Conservation (phyloP, 108 stramenopile genomes). For the Cyclostephanos tholiformis region DNA sequence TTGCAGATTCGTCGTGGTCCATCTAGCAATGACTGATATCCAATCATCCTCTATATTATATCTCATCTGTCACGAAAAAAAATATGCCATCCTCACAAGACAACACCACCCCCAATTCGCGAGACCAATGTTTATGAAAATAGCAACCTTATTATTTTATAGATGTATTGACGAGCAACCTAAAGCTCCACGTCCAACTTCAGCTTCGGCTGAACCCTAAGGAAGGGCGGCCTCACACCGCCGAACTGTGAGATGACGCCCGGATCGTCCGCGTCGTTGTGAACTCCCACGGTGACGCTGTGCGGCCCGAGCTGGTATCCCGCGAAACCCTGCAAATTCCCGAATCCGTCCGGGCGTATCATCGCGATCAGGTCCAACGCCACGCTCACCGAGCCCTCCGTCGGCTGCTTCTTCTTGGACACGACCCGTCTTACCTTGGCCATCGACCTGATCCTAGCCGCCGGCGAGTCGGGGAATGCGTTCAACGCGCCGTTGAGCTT, state of each 20-base stretch:
- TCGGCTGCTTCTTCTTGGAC: conserved; percentile 73
- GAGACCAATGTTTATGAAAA: neutral
- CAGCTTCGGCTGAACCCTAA: conserved; percentile 87
- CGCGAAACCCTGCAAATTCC: conserved; percentile 87
- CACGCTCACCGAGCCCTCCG: conserved; percentile 63
- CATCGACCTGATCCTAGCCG: conserved; percentile 69
- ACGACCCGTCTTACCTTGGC: conserved; percentile 60
- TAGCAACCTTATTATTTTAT: neutral
- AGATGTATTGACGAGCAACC: neutral
- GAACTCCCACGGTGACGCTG: conserved; percentile 80
- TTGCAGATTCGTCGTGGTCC: too few species aligned
- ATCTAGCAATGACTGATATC: neutral
- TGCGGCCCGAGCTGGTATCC: conserved; percentile 83
- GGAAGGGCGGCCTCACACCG: conserved; percentile 83
- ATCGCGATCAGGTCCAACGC: conserved; percentile 82
- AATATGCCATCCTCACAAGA: neutral
- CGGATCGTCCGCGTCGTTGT: conserved; percentile 92
- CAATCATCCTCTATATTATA: too few species aligned
- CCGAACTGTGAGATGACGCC: conserved; percentile 82
- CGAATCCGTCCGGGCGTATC: conserved; percentile 89
- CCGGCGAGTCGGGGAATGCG: conserved; percentile 76
- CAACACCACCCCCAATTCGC: too few species aligned
- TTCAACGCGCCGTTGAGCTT: conserved; percentile 67
- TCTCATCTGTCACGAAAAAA: too few species aligned
- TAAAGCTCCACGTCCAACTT: conserved; percentile 87